Percentiles rank a stretch among this genome's conserved stretches.
Evolutionary conservation across 306 rosid genomes (phyloP).

Genomic region (Dryas octopetala): DNA sequence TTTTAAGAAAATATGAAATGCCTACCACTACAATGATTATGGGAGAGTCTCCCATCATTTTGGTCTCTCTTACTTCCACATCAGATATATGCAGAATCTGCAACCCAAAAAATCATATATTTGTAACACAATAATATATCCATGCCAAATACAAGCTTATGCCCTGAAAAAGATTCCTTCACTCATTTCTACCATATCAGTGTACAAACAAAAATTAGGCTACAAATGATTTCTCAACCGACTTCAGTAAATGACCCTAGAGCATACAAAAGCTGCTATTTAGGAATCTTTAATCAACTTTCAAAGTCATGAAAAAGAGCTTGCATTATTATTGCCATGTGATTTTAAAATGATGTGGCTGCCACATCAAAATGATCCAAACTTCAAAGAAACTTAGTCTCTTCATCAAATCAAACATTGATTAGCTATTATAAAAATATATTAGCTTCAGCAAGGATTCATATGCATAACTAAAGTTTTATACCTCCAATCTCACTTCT

Average conservation of each 20-base stretch:
- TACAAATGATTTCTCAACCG: no score
- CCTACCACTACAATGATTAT: constrained; percentile 66
- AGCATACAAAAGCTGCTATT: neutral
- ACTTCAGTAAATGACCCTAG: neutral
- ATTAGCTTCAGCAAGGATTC: neutral
- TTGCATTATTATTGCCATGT: neutral
- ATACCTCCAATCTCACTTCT: neutral
- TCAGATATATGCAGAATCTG: constrained; percentile 92
- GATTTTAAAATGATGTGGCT: neutral
- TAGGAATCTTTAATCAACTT: neutral
- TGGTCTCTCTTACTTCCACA: constrained; percentile 68
- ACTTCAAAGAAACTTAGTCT: neutral
- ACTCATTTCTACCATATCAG: neutral
- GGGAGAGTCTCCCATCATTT: constrained; percentile 81
- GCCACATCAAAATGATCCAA: neutral
- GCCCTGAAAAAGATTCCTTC: neutral
- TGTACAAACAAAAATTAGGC: no score
- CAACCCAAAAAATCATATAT: constrained; percentile 26
- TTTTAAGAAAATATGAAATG: constrained; percentile 1
- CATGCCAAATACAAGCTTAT: neutral
- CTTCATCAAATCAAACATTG: neutral
- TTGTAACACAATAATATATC: constrained; percentile 11
- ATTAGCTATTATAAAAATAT: neutral
- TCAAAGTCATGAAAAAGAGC: neutral
- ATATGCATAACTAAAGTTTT: neutral